phyloP scores from a whole-genome alignment of 2,329 filamentous ascomycete species.

The Stagonosporopsis tanaceti region DNA sequence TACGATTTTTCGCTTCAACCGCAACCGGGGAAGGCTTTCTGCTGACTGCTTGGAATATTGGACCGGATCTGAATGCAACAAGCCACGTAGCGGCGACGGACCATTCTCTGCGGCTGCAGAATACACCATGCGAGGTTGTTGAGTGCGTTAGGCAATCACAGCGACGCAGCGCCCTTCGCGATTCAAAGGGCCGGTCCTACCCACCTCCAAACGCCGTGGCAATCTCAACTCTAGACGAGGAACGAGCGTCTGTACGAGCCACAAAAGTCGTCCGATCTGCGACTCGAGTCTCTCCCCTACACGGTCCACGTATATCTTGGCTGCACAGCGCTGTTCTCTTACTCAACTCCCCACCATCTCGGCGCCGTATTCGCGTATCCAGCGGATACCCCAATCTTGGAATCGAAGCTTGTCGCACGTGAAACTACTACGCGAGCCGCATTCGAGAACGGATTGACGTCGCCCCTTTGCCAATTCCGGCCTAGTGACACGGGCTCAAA shows the following conservation, averaged over 20 bases:
- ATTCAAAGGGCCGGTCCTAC: constrained; percentile 3
- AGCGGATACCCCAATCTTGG: constrained; percentile 2
- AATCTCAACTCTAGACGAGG: background rate
- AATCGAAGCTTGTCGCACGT: constrained; percentile 14
- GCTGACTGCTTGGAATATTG: constrained; percentile 7
- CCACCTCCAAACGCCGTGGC: background rate
- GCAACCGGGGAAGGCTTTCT: background rate
- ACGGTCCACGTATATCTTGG: background rate
- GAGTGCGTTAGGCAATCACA: constrained; percentile 6
- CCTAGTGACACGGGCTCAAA: constrained; percentile 13
- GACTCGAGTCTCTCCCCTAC: background rate
- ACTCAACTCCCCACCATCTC: background rate
- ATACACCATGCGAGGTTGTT: background rate
- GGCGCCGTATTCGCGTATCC: constrained; percentile 15
- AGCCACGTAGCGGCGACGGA: constrained; percentile 1
- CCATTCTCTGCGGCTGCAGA: background rate
- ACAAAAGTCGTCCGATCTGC: background rate
- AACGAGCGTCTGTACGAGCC: background rate
- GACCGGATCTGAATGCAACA: constrained; percentile 4
- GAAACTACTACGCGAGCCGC: constrained; percentile 12
- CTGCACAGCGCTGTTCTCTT: background rate
- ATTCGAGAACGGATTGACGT: constrained; percentile 11
- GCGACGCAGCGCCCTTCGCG: constrained; percentile 8
- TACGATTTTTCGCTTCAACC: constrained; percentile 1
- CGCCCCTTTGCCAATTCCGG: constrained; percentile 15